A percentile compares a stretch with the other conserved stretches of the same genome.
Conservation (phyloP, 352 stramenopile genomes). For the Achlya hypogyna region DNA sequence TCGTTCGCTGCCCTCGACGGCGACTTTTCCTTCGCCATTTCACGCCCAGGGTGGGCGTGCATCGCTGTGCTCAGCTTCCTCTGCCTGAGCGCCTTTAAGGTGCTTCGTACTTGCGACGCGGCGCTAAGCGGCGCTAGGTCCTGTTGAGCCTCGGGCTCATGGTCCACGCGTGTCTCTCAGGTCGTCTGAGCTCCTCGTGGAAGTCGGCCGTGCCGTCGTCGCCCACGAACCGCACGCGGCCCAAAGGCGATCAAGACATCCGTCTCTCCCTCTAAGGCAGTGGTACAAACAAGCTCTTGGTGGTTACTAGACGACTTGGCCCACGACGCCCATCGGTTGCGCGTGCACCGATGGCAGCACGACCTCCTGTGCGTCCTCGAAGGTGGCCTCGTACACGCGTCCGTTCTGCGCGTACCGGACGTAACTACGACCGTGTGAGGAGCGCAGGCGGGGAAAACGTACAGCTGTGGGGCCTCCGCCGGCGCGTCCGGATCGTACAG, state of each 20-base stretch:
- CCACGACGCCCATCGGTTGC: constrained; percentile 52
- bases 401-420: constrained; percentile 65
- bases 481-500: constrained; percentile 29
- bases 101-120: constrained; percentile 22
- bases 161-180: constrained; percentile 11
- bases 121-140: not conserved
- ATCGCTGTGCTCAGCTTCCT: constrained; percentile 56
- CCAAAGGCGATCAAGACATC: not conserved
- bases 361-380: constrained; percentile 62
- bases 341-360: constrained; percentile 62
- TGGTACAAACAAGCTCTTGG: not conserved
- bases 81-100: constrained; percentile 70
- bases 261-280: not conserved
- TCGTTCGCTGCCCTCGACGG: constrained; percentile 20
- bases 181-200: not conserved
- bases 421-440: constrained; percentile 31
- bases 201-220: not conserved
- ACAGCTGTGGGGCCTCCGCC: constrained; percentile 48
- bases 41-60: constrained; percentile 30
- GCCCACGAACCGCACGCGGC: not conserved
- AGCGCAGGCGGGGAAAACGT: constrained; percentile 21
- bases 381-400: constrained; percentile 72
- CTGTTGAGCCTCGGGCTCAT: constrained; percentile 19
- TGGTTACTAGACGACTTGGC: constrained; percentile 44
- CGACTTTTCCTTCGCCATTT: constrained; percentile 11